A percentile compares a stretch with the other conserved stretches of the same genome.
These are phyloP conservation scores for Fusarium graminum DNA, from an alignment of 2,329 filamentous ascomycete genomes.

Conservation along the genomic window DNA sequence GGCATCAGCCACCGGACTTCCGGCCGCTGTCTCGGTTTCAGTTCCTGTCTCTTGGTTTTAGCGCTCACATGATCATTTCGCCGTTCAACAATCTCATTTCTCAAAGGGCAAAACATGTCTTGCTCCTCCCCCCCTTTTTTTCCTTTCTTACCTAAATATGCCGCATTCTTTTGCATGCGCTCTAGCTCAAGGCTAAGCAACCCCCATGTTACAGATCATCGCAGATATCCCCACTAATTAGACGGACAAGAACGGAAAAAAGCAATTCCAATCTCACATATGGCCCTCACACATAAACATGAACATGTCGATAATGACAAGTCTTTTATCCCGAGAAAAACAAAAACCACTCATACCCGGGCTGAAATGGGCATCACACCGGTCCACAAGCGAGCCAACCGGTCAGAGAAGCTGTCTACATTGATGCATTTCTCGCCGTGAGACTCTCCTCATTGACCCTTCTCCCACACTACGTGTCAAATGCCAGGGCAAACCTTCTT, in stretches of 20 bases:
- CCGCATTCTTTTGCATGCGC: not conserved
- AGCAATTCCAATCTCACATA: not conserved
- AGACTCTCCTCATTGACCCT: not conserved
- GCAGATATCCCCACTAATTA: not conserved
- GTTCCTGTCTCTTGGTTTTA: not conserved
- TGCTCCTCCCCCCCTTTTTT: not conserved
- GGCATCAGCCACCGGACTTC: conserved; percentile 4
- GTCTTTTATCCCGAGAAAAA: conserved; percentile 6
- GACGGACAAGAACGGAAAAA: not conserved
- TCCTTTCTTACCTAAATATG: conserved; percentile 13
- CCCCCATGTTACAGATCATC: conserved; percentile 14
- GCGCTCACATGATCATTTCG: conserved; percentile 28
- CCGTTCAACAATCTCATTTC: conserved; percentile 21
- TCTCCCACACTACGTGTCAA: conserved; percentile 1
- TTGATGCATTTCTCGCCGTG: conserved; percentile 1
- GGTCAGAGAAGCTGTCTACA: conserved; percentile 11
- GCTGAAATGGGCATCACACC: conserved; percentile 17
- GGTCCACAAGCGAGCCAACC: conserved; percentile 17
- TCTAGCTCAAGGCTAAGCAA: not conserved
- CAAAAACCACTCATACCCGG: not conserved
- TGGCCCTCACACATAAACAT: conserved; percentile 4
- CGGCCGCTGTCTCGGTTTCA: conserved; percentile 2
- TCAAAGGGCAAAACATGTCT: conserved; percentile 1
- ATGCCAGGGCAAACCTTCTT: conserved; percentile 3
- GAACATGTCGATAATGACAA: conserved; percentile 21